These are phyloP conservation scores for Calocybe gangraenosa DNA, from an alignment of 768 basidiomycete species.

Conservation along the genomic window DNA sequence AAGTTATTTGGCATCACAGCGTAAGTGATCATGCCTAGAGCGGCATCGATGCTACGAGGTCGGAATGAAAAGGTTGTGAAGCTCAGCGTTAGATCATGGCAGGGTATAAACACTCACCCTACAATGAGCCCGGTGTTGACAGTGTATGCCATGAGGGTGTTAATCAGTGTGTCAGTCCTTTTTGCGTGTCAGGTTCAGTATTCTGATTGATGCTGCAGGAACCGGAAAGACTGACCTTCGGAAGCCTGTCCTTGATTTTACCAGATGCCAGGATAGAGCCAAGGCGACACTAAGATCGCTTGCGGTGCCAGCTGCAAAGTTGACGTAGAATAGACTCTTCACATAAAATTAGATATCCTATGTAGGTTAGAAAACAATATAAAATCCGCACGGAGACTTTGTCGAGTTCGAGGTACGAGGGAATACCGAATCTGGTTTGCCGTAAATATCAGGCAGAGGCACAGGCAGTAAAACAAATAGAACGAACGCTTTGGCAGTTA, in stretches of 20 bases:
- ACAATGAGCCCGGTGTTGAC: constrained; percentile 51
- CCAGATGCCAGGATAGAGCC: constrained; percentile 45
- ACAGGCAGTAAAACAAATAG: neutral
- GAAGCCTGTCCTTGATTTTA: constrained; percentile 48
- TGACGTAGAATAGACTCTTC: constrained; percentile 47
- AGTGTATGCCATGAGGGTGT: constrained; percentile 43
- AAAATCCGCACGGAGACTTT: constrained; percentile 30
- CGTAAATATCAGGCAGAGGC: neutral
- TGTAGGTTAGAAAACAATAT: neutral
- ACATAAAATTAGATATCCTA: neutral
- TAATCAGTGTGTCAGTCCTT: constrained; percentile 50
- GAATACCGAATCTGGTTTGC: constrained; percentile 34
- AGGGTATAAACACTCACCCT: constrained; percentile 28
- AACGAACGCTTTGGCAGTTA: constrained; percentile 49
- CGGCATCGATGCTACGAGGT: constrained; percentile 42
- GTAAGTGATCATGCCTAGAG: constrained; percentile 42
- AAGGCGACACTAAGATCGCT: constrained; percentile 50
- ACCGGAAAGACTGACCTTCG: constrained; percentile 26
- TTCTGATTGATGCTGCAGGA: neutral
- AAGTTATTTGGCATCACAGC: constrained; percentile 51
- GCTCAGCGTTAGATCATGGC: neutral
- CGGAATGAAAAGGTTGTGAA: neutral
- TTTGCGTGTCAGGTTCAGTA: neutral
- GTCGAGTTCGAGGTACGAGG: constrained; percentile 32
- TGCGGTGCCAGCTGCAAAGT: constrained; percentile 45